Conservation (phyloP, 129 eudicot genomes). For the Flaveria sonorensis region DNA sequence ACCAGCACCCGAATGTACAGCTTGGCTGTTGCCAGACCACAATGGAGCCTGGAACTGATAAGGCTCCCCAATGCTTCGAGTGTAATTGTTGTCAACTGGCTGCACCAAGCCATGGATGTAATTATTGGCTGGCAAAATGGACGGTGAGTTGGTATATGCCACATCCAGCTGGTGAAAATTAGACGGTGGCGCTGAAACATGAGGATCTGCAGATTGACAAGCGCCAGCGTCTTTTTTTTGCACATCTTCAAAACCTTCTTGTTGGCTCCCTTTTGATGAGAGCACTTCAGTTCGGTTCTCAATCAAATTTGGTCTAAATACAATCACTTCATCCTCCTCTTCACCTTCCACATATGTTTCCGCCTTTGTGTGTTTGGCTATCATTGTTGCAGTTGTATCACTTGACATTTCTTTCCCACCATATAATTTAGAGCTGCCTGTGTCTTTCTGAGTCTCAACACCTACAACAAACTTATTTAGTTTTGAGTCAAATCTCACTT, state of each 20-base stretch:
- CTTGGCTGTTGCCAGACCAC: conserved; percentile 41
- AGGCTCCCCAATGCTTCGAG: conserved; percentile 31
- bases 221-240: conserved; percentile 27
- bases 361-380: conserved; percentile 22
- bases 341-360: conserved; percentile 44
- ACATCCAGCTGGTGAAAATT: conserved; percentile 23
- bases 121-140: conserved; percentile 22
- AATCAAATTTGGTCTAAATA: conserved; percentile 49
- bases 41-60: conserved; percentile 33
- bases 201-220: conserved; percentile 25
- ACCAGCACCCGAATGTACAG: conserved; percentile 22
- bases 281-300: conserved; percentile 47
- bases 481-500: conserved; percentile 44
- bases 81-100: background rate
- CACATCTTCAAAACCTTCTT: conserved; percentile 29
- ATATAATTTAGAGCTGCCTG: conserved; percentile 30
- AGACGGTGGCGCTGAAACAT: conserved; percentile 29
- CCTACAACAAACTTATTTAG: conserved; percentile 50
- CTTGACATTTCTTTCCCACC: conserved; percentile 13
- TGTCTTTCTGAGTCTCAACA: conserved; percentile 34
- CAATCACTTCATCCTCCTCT: conserved; percentile 69
- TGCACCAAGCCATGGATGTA: conserved; percentile 2
- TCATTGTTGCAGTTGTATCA: conserved; percentile 23
- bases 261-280: conserved; percentile 22
- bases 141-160: conserved; percentile 29